A percentile compares a stretch with the other conserved stretches of the same genome.
Evolutionary conservation across 345 rosid genomes (phyloP).

Genomic region (Eucalyptus virginea): DNA sequence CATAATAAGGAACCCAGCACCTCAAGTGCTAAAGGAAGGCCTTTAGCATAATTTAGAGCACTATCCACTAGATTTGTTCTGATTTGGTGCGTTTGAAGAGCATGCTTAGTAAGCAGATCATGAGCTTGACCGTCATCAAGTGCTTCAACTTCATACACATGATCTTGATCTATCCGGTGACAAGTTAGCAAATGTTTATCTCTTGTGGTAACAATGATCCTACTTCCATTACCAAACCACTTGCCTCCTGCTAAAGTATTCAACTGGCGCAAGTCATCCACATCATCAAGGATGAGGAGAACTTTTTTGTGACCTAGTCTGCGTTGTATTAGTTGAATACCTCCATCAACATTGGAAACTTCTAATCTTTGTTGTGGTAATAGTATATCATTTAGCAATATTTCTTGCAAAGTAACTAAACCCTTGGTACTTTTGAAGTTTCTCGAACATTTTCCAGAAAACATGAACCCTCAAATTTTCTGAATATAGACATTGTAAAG

Average conservation of each 20-base stretch:
- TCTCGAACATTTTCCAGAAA: neutral
- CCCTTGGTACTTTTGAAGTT: rapidly evolving
- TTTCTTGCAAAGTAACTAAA: neutral
- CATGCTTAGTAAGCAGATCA: neutral
- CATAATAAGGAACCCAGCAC: neutral
- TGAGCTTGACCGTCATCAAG: rapidly evolving
- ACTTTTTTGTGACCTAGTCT: neutral
- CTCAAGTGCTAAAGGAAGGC: neutral
- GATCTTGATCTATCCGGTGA: rapidly evolving
- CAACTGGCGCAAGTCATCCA: neutral
- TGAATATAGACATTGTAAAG: neutral
- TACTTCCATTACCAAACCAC: neutral
- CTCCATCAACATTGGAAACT: rapidly evolving
- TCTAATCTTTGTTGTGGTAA: neutral
- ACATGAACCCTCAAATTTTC: neutral
- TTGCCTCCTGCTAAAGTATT: neutral
- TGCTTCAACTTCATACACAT: neutral
- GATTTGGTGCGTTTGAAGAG: neutral
- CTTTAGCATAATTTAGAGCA: neutral
- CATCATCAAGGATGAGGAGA: neutral
- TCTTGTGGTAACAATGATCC: neutral
- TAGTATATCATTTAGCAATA: neutral
- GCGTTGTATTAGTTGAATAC: neutral
- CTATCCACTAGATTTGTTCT: neutral
- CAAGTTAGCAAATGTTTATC: neutral